Evolutionary conservation across 805 yeast species (phyloP).

Genomic region (Brettanomyces sp.): DNA sequence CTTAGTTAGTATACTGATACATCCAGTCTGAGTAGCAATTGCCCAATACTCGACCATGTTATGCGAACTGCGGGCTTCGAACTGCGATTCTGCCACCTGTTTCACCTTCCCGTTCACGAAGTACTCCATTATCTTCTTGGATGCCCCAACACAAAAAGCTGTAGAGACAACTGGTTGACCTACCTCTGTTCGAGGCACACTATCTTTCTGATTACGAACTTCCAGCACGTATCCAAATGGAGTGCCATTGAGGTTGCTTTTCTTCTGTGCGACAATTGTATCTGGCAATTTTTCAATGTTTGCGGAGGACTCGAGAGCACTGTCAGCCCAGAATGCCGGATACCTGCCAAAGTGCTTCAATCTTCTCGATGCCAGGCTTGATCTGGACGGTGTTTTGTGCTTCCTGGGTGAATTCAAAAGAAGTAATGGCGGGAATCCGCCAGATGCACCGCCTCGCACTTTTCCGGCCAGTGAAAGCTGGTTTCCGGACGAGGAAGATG

Average conservation of each 20-base stretch:
- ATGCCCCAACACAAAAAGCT: no score
- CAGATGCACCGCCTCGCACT: no score
- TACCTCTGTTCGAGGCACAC: neutral
- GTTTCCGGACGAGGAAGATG: no score
- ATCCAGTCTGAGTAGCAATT: constrained; percentile 50
- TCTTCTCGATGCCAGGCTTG: no score
- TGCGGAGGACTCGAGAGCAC: no score
- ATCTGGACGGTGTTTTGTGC: no score
- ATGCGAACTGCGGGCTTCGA: constrained; percentile 25
- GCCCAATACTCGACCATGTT: constrained; percentile 39
- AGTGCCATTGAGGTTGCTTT: neutral
- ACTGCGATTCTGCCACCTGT: constrained; percentile 22
- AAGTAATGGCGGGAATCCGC: no score
- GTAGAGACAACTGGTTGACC: constrained; percentile 8
- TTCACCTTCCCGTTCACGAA: constrained; percentile 32
- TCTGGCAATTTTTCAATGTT: neutral
- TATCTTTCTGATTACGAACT: constrained; percentile 25
- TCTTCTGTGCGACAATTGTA: neutral
- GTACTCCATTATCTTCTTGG: constrained; percentile 25
- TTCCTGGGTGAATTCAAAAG: no score
- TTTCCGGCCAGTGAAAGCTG: no score
- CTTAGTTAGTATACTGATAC: constrained; percentile 35
- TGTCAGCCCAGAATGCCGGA: no score
- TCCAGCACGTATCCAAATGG: constrained; percentile 15
- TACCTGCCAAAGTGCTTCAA: no score